Conservation (phyloP, 108 stramenopile species). For the Skeletonema tropicum region DNA sequence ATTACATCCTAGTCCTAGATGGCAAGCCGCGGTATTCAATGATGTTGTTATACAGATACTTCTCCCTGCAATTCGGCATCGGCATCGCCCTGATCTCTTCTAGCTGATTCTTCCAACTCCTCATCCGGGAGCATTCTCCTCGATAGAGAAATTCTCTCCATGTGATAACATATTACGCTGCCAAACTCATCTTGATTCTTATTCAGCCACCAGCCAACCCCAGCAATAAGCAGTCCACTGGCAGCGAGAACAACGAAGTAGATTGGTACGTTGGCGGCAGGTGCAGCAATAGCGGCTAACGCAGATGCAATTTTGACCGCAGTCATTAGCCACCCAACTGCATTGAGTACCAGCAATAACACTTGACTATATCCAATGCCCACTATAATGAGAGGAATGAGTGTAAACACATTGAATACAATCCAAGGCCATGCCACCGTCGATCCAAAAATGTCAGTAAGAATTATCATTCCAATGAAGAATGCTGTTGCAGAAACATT, state of each 20-base stretch:
- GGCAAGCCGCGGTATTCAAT: too few species aligned
- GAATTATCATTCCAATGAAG: conserved; percentile 30
- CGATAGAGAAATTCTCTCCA: too few species aligned
- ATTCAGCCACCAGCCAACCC: conserved; percentile 2
- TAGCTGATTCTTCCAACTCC: too few species aligned
- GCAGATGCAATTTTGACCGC: conserved; percentile 17
- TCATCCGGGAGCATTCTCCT: too few species aligned
- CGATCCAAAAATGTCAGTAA: conserved; percentile 8
- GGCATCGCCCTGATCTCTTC: too few species aligned
- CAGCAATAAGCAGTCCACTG: conserved; percentile 15
- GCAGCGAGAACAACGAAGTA: conserved; percentile 22
- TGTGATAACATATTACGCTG: too few species aligned
- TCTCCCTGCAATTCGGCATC: too few species aligned
- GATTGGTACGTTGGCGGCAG: not conserved
- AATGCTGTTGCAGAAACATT: conserved; percentile 17
- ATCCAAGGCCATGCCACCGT: conserved; percentile 16
- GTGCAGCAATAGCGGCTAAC: not conserved
- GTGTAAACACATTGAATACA: conserved; percentile 8
- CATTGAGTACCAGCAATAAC: conserved; percentile 20
- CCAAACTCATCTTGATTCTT: too few species aligned
- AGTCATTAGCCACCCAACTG: conserved; percentile 26
- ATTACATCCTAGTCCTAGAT: too few species aligned
- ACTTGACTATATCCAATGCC: conserved; percentile 14
- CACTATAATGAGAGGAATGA: conserved; percentile 15
- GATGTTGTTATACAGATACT: too few species aligned